Conservation (phyloP, 1,139 yeast species). For the Kodamaea sp. region DNA sequence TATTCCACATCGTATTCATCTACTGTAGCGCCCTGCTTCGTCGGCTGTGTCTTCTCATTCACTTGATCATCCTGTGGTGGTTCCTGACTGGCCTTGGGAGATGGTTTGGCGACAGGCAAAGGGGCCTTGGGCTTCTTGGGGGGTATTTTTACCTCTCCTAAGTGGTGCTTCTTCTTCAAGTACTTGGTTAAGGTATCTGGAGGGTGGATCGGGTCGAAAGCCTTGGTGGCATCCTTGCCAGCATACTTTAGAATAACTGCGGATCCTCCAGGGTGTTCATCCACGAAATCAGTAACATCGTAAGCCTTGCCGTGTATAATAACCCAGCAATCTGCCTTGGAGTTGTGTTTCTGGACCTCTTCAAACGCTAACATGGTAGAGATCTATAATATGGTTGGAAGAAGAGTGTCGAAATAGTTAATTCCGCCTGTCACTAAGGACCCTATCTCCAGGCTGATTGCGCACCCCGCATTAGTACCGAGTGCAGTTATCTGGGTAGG, state of each 20-base stretch:
- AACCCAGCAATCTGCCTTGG: slow-evolving; percentile 55
- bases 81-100: slow-evolving; percentile 4
- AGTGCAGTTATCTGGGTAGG: too few relatives aligned
- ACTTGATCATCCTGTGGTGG: not conserved
- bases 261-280: slow-evolving; percentile 57
- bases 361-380: slow-evolving; percentile 24
- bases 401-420: not conserved
- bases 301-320: slow-evolving; percentile 53
- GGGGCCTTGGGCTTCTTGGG: slow-evolving; percentile 2
- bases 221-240: slow-evolving; percentile 61
- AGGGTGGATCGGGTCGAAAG: slow-evolving; percentile 79
- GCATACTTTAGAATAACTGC: slow-evolving; percentile 55
- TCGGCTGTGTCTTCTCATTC: too few relatives aligned
- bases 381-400: too few relatives aligned
- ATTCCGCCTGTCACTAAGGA: too few relatives aligned
- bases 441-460: too few relatives aligned
- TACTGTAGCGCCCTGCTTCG: slow-evolving; percentile 24
- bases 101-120: not conserved
- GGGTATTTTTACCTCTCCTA: slow-evolving; percentile 34
- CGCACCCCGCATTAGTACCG: too few relatives aligned
- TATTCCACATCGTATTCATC: slow-evolving; percentile 50
- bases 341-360: slow-evolving; percentile 41
- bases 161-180: slow-evolving; percentile 31
- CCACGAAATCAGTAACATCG: slow-evolving; percentile 50
- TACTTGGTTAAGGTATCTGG: slow-evolving; percentile 64